Evolutionary conservation across 306 rosid genomes (phyloP).

Genomic region (Vigna radiata): DNA sequence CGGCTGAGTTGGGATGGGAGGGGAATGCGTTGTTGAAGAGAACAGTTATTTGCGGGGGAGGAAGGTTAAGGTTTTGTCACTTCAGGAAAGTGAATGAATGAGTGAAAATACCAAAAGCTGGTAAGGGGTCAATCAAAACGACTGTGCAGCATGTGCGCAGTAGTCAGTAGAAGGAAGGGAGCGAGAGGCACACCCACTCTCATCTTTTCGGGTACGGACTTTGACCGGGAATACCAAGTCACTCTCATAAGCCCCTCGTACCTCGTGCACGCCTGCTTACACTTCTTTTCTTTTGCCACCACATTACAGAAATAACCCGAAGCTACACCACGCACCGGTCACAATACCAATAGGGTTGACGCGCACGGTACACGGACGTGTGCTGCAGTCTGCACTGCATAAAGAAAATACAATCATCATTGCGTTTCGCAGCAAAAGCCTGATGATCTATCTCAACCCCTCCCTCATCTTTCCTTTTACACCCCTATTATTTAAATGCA

Average conservation of each 20-base stretch:
- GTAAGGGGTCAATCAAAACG: slow-evolving; percentile 61
- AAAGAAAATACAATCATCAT: slow-evolving; percentile 52
- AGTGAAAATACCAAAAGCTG: slow-evolving; percentile 43
- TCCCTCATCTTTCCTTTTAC: too few relatives aligned
- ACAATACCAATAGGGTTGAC: slow-evolving; percentile 55
- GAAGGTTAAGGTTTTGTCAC: slow-evolving; percentile 85
- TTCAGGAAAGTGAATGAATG: slow-evolving; percentile 55
- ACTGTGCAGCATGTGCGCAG: slow-evolving; percentile 48
- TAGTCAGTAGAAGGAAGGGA: background rate
- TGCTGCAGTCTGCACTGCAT: slow-evolving; percentile 52
- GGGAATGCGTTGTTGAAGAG: slow-evolving; percentile 15
- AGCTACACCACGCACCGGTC: slow-evolving; percentile 42
- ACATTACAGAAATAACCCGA: slow-evolving; percentile 41
- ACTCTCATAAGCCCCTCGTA: slow-evolving; percentile 19
- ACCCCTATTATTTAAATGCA: too few relatives aligned
- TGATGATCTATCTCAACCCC: slow-evolving; percentile 38
- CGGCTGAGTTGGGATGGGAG: slow-evolving; percentile 52
- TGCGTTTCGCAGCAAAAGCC: slow-evolving; percentile 52
- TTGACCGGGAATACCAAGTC: slow-evolving; percentile 58
- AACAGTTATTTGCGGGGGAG: slow-evolving; percentile 54
- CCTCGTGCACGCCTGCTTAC: slow-evolving; percentile 7
- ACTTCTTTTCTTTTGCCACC: background rate
- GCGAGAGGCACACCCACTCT: too few relatives aligned
- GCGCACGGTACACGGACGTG: slow-evolving; percentile 70
- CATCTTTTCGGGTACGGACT: slow-evolving; percentile 39